Conservation (phyloP, 768 basidiomycete genomes). For the Asterophora parasitica region DNA sequence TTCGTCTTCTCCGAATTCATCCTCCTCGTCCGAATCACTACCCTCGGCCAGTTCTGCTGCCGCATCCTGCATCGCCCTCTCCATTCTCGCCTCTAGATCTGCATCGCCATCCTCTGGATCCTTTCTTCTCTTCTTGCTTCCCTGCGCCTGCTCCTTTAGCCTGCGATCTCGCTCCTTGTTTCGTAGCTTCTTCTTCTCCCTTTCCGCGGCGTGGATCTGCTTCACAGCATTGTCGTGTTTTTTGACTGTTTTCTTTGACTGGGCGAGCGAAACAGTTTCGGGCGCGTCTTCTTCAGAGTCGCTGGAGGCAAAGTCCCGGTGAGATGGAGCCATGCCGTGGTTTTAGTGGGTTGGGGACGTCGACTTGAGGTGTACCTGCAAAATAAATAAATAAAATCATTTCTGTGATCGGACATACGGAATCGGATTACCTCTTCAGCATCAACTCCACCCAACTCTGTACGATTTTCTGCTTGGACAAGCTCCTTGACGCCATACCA, state of each 20-base stretch:
- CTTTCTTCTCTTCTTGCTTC: slow-evolving; percentile 12
- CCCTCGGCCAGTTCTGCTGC: slow-evolving; percentile 22
- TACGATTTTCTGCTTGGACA: no score
- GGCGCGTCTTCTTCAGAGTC: slow-evolving; percentile 21
- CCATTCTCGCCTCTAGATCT: slow-evolving; percentile 12
- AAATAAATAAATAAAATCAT: not conserved
- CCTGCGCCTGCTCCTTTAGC: slow-evolving; percentile 18
- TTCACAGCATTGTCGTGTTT: slow-evolving; percentile 11
- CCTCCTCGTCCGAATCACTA: slow-evolving; percentile 21
- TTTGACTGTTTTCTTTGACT: slow-evolving; percentile 17
- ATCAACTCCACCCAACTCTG: no score
- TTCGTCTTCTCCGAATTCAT: slow-evolving; percentile 20
- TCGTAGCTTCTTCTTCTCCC: slow-evolving; percentile 13
- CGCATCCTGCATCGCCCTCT: slow-evolving; percentile 18
- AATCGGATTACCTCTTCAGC: no score
- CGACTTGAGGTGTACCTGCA: no score
- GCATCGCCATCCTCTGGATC: slow-evolving; percentile 8
- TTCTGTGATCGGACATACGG: no score
- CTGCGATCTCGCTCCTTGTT: slow-evolving; percentile 16
- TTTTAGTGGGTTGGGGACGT: not conserved
- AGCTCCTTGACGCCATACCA: no score
- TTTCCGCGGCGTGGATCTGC: slow-evolving; percentile 14
- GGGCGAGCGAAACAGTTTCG: slow-evolving; percentile 17
- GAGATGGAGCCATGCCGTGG: slow-evolving; percentile 8
- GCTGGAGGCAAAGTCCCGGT: slow-evolving; percentile 11